Percentiles rank a stretch among this genome's conserved stretches.
These are phyloP conservation scores for Ogataea siamensis DNA, from an alignment of 805 yeast genomes.

Conservation along the genomic window DNA sequence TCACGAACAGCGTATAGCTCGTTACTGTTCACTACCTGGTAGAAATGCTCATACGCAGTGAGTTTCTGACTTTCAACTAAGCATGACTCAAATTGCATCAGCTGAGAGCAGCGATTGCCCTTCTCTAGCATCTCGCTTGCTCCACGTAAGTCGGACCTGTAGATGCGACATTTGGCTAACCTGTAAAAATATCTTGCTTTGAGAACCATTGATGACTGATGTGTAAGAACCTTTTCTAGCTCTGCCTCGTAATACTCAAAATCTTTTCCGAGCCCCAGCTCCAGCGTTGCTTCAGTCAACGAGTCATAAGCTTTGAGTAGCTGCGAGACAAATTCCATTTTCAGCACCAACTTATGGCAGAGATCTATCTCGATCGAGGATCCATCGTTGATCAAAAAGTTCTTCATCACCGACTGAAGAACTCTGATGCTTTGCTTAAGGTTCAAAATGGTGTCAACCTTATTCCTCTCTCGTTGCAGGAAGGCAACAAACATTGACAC, in stretches of 20 bases:
- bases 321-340: slow-evolving; percentile 38
- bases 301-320: slow-evolving; percentile 36
- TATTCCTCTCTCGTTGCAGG: slow-evolving; percentile 26
- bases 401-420: slow-evolving; percentile 51
- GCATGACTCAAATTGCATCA: slow-evolving; percentile 11
- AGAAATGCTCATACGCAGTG: slow-evolving; percentile 5
- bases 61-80: slow-evolving; percentile 6
- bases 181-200: slow-evolving; percentile 20
- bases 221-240: slow-evolving; percentile 38
- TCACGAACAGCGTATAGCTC: slow-evolving; percentile 1
- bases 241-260: slow-evolving; percentile 55
- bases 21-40: slow-evolving; percentile 10
- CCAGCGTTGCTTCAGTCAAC: slow-evolving; percentile 40
- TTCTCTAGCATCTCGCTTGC: slow-evolving; percentile 5
- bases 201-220: slow-evolving; percentile 29
- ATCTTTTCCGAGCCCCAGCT: slow-evolving; percentile 58
- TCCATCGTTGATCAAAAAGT: slow-evolving; percentile 25
- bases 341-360: slow-evolving; percentile 25
- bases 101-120: slow-evolving; percentile 1
- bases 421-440: slow-evolving; percentile 51
- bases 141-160: slow-evolving; percentile 11
- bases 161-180: slow-evolving; percentile 26
- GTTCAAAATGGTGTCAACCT: slow-evolving; percentile 36
- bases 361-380: slow-evolving; percentile 20
- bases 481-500: slow-evolving; percentile 36